Percentiles rank a stretch among this genome's conserved stretches.
Evolutionary conservation across 2,329 filamentous ascomycete species (phyloP).

Genomic region (Exophiala sp.): DNA sequence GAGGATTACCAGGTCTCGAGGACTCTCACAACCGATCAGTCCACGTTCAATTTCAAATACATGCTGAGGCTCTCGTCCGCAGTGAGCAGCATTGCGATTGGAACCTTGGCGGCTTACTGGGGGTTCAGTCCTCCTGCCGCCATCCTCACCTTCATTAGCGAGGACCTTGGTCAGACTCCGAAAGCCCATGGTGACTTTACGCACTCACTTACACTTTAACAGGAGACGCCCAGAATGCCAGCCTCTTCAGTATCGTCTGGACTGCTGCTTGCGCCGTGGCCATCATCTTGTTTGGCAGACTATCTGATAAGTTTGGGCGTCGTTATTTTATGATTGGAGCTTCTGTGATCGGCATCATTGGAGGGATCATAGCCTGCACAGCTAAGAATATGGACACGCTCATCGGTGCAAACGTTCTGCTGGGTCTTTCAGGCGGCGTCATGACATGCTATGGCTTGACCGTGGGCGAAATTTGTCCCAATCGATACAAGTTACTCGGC

Average conservation of each 20-base stretch:
- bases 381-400: conserved; percentile 33
- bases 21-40: conserved; percentile 3
- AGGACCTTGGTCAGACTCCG: conserved; percentile 17
- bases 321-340: conserved; percentile 18
- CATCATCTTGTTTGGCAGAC: conserved; percentile 19
- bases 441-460: conserved; percentile 16
- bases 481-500: conserved; percentile 4
- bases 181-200: not conserved
- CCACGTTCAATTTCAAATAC: conserved; percentile 1
- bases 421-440: conserved; percentile 10
- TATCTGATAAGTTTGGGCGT: conserved; percentile 22
- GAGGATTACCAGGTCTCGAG: conserved; percentile 6
- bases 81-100: not conserved
- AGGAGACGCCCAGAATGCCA: conserved; percentile 10
- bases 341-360: conserved; percentile 12
- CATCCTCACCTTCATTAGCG: conserved; percentile 16
- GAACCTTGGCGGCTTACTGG: conserved; percentile 6
- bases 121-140: conserved; percentile 24
- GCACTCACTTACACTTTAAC: not conserved
- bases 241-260: conserved; percentile 20
- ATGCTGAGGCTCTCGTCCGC: not conserved
- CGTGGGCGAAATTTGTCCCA: conserved; percentile 13
- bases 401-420: conserved; percentile 29
- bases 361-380: conserved; percentile 31
- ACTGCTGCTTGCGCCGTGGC: conserved; percentile 11